Conservation (phyloP, 257 asterid genomes). For the Nicotiana noctiflora region DNA sequence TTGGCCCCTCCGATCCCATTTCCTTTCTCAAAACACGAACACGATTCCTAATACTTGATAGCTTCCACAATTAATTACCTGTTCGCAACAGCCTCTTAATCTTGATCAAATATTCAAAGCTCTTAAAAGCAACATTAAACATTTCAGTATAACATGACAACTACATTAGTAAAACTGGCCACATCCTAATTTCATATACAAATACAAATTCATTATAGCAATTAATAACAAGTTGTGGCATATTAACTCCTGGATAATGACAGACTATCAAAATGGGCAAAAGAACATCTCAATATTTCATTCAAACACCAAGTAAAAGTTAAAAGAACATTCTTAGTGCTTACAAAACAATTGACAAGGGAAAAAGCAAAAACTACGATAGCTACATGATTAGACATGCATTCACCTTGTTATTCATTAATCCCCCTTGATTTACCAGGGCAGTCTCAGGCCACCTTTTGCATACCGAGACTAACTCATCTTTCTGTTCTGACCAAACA, state of each 20-base stretch:
- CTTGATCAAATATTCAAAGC: not conserved
- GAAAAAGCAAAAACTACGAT: not conserved
- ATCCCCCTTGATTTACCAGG: not conserved
- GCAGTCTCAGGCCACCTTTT: not conserved
- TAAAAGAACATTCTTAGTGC: not conserved
- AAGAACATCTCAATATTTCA: not conserved
- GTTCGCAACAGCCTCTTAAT: not conserved
- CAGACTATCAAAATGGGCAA: not conserved
- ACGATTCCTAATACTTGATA: conserved; percentile 14
- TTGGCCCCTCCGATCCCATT: conserved; percentile 56
- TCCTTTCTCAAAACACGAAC: conserved; percentile 10
- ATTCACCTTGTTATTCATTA: not conserved
- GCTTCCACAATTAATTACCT: not conserved
- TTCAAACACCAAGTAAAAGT: not conserved
- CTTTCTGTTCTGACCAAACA: not conserved
- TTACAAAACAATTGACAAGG: not conserved
- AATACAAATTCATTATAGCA: not conserved
- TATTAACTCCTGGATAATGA: not conserved
- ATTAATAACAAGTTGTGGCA: not conserved
- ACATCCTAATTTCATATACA: not conserved
- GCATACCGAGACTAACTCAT: not conserved
- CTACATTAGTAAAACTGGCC: not conserved
- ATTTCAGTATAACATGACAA: not conserved
- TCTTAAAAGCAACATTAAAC: not conserved
- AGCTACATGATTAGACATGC: not conserved